Conservation (phyloP, 805 yeast species). For the Komagataella ulmi region DNA sequence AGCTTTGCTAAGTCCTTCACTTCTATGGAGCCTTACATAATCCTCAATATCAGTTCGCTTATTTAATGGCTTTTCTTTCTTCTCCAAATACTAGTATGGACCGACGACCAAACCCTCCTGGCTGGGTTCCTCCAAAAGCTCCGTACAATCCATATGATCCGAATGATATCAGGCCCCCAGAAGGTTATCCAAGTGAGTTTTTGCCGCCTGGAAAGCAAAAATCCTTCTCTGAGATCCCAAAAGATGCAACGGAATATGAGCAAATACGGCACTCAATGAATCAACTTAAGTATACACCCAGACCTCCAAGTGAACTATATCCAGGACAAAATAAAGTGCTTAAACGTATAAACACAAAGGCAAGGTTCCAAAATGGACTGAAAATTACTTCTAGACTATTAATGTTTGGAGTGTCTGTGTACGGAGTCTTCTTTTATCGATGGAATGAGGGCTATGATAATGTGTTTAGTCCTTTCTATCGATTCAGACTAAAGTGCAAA, state of each 20-base stretch:
- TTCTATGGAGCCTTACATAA: not conserved
- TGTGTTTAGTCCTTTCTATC: slow-evolving; percentile 54
- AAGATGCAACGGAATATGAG: slow-evolving; percentile 52
- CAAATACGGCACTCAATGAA: slow-evolving; percentile 65
- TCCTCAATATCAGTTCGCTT: not conserved
- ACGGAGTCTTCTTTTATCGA: slow-evolving; percentile 58
- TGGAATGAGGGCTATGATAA: slow-evolving; percentile 83
- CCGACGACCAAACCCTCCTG: slow-evolving; percentile 63
- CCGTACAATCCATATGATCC: slow-evolving; percentile 85
- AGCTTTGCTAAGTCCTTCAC: not conserved
- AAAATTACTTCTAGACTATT: slow-evolving; percentile 38
- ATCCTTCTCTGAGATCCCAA: slow-evolving; percentile 33
- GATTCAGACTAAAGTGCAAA: slow-evolving; percentile 44
- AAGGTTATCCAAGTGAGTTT: slow-evolving; percentile 80
- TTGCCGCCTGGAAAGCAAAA: slow-evolving; percentile 51
- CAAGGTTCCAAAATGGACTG: slow-evolving; percentile 46
- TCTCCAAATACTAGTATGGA: slow-evolving; percentile 18
- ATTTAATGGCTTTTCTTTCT: slow-evolving; percentile 1
- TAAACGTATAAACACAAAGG: slow-evolving; percentile 39
- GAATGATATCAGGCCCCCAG: slow-evolving; percentile 60
- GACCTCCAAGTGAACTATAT: slow-evolving; percentile 61
- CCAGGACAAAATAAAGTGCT: slow-evolving; percentile 72
- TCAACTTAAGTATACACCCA: slow-evolving; percentile 59
- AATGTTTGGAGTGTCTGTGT: slow-evolving; percentile 34
- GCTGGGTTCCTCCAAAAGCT: slow-evolving; percentile 72